A percentile compares a stretch with the other conserved stretches of the same genome.
These are phyloP conservation scores for Termitomyces sp. DNA, from an alignment of 768 basidiomycete genomes.

Conservation along the genomic window DNA sequence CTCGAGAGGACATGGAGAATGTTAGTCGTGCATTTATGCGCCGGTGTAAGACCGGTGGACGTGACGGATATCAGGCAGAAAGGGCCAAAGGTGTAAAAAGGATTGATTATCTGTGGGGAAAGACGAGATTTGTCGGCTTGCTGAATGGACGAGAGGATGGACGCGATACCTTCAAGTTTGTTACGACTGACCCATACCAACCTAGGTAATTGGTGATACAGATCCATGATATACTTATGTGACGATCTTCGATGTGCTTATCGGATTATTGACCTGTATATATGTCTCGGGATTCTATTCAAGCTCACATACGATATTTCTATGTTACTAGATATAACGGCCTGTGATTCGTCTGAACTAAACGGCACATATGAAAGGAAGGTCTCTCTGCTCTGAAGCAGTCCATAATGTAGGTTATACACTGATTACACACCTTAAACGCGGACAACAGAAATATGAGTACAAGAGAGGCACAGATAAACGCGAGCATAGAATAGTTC, in stretches of 20 bases:
- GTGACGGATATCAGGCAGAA: conserved; percentile 25
- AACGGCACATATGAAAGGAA: no score
- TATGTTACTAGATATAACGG: no score
- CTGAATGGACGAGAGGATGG: conserved; percentile 30
- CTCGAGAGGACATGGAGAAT: conserved; percentile 20
- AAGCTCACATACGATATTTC: no score
- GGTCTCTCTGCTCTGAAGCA: no score
- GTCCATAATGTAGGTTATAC: no score
- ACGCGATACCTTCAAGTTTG: conserved; percentile 29
- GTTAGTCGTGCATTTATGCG: conserved; percentile 31
- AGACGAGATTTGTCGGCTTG: conserved; percentile 42
- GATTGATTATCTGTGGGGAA: conserved; percentile 51
- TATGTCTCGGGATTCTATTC: no score
- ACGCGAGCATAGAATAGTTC: no score
- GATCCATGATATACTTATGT: not conserved
- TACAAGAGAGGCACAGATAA: not conserved
- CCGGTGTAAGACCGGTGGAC: conserved; percentile 24
- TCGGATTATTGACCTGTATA: no score
- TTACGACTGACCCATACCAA: not conserved
- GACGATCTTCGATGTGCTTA: no score
- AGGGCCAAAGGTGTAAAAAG: conserved; percentile 49
- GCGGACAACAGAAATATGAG: not conserved
- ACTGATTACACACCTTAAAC: not conserved
- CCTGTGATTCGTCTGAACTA: no score
- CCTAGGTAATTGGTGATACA: not conserved